Percentiles rank a stretch among this genome's conserved stretches.
Evolutionary conservation across 2,329 filamentous ascomycete species (phyloP).

Genomic region (Lachnellula subtilissima): DNA sequence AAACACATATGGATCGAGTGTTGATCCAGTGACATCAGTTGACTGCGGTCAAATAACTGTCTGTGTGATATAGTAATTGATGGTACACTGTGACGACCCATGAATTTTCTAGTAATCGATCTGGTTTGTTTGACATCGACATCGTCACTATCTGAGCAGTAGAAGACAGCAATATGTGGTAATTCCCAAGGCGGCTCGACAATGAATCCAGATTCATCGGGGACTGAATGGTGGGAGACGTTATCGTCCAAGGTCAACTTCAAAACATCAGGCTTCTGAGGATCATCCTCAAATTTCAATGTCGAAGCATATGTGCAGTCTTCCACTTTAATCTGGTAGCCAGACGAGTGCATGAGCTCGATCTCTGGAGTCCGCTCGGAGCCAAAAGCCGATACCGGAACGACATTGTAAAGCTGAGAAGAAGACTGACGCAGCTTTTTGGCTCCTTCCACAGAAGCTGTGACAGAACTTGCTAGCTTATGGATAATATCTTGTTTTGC

Average conservation of each 20-base stretch:
- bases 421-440: slow-evolving; percentile 31
- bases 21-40: slow-evolving; percentile 35
- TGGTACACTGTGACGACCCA: slow-evolving; percentile 43
- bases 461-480: slow-evolving; percentile 46
- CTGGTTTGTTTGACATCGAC: slow-evolving; percentile 36
- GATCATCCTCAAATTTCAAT: slow-evolving; percentile 27
- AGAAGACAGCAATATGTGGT: slow-evolving; percentile 47
- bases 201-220: slow-evolving; percentile 33
- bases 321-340: slow-evolving; percentile 48
- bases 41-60: slow-evolving; percentile 35
- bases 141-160: slow-evolving; percentile 41
- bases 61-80: slow-evolving; percentile 45
- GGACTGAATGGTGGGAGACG: slow-evolving; percentile 33
- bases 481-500: slow-evolving; percentile 39
- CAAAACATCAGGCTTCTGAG: slow-evolving; percentile 37
- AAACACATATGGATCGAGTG: slow-evolving; percentile 45
- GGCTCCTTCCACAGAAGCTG: slow-evolving; percentile 34
- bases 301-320: slow-evolving; percentile 41
- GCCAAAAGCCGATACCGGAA: slow-evolving; percentile 46
- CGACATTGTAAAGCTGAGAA: slow-evolving; percentile 47
- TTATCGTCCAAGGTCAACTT: slow-evolving; percentile 35
- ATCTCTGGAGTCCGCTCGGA: slow-evolving; percentile 43
- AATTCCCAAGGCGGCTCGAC: slow-evolving; percentile 42
- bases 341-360: slow-evolving; percentile 47
- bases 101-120: slow-evolving; percentile 41